These are phyloP conservation scores for Oehlia diaphana DNA, from an alignment of 192 early-diverging fungal species.

Conservation along the genomic window DNA sequence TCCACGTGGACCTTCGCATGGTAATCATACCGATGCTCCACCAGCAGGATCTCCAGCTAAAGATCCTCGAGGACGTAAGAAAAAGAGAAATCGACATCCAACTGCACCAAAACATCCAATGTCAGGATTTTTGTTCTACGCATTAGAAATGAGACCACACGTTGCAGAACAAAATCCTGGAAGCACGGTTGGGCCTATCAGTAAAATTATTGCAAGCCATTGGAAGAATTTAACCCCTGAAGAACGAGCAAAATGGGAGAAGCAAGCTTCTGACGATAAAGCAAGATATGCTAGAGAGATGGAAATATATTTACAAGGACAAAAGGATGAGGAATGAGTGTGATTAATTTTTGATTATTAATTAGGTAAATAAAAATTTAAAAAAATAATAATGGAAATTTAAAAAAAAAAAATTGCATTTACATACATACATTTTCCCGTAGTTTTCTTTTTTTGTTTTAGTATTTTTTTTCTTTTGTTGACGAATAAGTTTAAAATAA, in stretches of 20 bases:
- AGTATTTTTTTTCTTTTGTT: no score
- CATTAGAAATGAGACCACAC: conserved; percentile 63
- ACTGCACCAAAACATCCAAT: conserved; percentile 84
- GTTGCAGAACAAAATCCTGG: conserved; percentile 66
- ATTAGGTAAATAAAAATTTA: no score
- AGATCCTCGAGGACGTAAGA: conserved; percentile 52
- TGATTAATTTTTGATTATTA: no score
- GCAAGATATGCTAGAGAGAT: conserved; percentile 70
- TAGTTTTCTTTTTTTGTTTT: no score
- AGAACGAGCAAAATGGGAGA: conserved; percentile 50
- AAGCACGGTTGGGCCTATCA: conserved; percentile 71
- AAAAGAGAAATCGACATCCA: conserved; percentile 72
- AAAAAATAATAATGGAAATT: no score
- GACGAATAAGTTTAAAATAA: no score
- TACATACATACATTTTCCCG: no score
- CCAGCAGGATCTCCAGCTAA: conserved; percentile 19
- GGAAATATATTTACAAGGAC: conserved; percentile 42
- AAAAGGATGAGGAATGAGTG: conserved; percentile 18
- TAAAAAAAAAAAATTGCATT: no score
- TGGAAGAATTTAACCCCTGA: conserved; percentile 62
- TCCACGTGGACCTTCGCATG: not conserved
- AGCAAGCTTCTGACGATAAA: conserved; percentile 63
- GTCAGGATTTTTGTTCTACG: conserved; percentile 81
- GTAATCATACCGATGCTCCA: not conserved
- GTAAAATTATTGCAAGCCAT: conserved; percentile 68